phyloP scores from a whole-genome alignment of 1,284 basidiomycete genomes.

The Boletus hoseneyae region DNA sequence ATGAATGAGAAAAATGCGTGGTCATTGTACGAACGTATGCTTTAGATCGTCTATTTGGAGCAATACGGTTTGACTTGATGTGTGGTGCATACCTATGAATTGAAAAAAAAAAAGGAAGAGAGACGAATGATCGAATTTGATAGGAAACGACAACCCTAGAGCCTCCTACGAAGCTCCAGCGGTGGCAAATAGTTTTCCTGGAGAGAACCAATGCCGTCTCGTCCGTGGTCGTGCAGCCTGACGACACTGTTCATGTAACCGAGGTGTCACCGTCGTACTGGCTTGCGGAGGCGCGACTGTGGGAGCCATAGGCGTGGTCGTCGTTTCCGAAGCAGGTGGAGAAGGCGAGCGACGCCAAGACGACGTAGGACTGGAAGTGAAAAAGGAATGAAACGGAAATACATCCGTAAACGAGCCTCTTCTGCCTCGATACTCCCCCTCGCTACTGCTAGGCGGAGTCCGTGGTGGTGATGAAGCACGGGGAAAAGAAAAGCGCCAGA shows the following conservation, averaged over 20 bases:
- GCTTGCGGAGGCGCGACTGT: conserved; percentile 10
- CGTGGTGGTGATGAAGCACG: conserved; percentile 34
- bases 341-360: conserved; percentile 34
- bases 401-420: conserved; percentile 38
- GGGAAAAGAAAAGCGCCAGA: conserved; percentile 44
- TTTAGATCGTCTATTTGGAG: conserved; percentile 19
- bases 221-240: conserved; percentile 44
- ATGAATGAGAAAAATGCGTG: conserved; percentile 12
- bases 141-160: conserved; percentile 14
- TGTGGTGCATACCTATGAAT: conserved; percentile 4
- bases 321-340: conserved; percentile 27
- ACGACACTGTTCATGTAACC: conserved; percentile 34
- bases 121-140: conserved; percentile 3
- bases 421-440: conserved; percentile 29
- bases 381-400: conserved; percentile 44
- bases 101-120: conserved; percentile 8
- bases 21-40: conserved; percentile 25
- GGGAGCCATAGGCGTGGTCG: conserved; percentile 7
- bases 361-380: conserved; percentile 32
- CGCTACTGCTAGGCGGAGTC: conserved; percentile 19
- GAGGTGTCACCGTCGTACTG: conserved; percentile 5
- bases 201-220: conserved; percentile 57
- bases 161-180: conserved; percentile 36
- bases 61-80: conserved; percentile 2
- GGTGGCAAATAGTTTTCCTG: conserved; percentile 51